Evolutionary conservation across 768 basidiomycete species (phyloP).

Genomic region (Boletus sensibilis): DNA sequence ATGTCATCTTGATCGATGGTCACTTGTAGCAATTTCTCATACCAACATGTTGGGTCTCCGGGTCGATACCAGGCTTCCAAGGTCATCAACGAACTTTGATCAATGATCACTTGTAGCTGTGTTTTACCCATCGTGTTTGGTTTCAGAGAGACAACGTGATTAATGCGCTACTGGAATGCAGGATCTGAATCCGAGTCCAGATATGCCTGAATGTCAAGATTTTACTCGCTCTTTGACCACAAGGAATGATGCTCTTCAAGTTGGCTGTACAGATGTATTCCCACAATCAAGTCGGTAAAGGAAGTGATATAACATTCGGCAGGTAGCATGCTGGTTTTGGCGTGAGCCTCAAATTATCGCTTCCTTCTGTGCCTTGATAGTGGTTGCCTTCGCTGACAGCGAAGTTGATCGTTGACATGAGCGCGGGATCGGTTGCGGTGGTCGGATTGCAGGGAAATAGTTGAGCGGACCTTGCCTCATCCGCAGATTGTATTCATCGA

Average conservation of each 20-base stretch:
- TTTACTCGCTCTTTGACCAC: neutral
- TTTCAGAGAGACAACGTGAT: neutral
- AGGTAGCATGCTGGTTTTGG: neutral
- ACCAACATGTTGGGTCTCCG: neutral
- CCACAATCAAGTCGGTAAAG: neutral
- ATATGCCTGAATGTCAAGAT: neutral
- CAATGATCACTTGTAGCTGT: neutral
- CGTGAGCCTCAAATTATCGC: no score
- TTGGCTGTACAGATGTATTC: neutral
- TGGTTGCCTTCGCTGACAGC: neutral
- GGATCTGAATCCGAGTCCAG: no score
- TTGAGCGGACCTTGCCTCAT: neutral
- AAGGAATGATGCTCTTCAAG: neutral
- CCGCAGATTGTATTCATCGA: neutral
- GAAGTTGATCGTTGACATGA: neutral
- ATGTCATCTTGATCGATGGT: neutral
- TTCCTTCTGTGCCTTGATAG: neutral
- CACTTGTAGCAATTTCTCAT: neutral
- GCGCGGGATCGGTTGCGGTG: neutral
- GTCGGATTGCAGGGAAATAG: neutral
- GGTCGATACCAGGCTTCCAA: neutral
- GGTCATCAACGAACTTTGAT: neutral
- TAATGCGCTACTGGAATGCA: neutral
- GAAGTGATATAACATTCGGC: neutral
- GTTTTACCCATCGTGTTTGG: neutral